Conservation (phyloP, 495 filamentous ascomycete genomes). For the Penicillium psychrofluorescens region DNA sequence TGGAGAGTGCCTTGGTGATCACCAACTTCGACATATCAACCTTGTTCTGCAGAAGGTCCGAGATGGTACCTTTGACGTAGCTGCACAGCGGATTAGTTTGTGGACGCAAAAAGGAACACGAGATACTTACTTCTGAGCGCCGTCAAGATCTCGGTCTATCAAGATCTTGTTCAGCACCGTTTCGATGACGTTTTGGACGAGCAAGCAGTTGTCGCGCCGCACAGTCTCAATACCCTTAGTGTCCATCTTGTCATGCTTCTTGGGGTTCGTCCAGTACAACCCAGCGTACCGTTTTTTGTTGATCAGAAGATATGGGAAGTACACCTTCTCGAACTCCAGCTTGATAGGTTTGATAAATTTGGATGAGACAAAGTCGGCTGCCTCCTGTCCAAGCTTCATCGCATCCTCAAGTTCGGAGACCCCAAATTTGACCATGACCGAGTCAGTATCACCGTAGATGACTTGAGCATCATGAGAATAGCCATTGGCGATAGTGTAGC, state of each 20-base stretch:
- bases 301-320: constrained; percentile 96
- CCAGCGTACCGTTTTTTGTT: constrained; percentile 99
- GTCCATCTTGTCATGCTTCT: constrained; percentile 99
- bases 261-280: constrained; percentile 88
- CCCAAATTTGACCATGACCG: constrained; percentile 99
- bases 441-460: constrained; percentile 98
- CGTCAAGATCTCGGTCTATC: constrained; percentile 82
- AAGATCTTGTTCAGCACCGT: constrained; percentile 92
- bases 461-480: constrained; percentile 91
- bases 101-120: neutral
- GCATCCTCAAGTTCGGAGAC: constrained; percentile 72
- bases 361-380: constrained; percentile 73
- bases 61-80: constrained; percentile 93
- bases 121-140: constrained; percentile 78
- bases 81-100: constrained; percentile 38
- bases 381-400: constrained; percentile 93
- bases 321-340: constrained; percentile 98
- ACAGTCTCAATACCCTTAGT: constrained; percentile 99
- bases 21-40: constrained; percentile 98
- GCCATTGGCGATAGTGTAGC: constrained; percentile 87
- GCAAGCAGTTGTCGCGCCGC: constrained; percentile 86
- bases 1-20: constrained; percentile 94
- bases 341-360: constrained; percentile 97
- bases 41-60: constrained; percentile 93
- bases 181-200: constrained; percentile 96